These are phyloP conservation scores for Verticillium dahliae DNA, from an alignment of 2,329 filamentous ascomycete genomes.

Conservation along the genomic window DNA sequence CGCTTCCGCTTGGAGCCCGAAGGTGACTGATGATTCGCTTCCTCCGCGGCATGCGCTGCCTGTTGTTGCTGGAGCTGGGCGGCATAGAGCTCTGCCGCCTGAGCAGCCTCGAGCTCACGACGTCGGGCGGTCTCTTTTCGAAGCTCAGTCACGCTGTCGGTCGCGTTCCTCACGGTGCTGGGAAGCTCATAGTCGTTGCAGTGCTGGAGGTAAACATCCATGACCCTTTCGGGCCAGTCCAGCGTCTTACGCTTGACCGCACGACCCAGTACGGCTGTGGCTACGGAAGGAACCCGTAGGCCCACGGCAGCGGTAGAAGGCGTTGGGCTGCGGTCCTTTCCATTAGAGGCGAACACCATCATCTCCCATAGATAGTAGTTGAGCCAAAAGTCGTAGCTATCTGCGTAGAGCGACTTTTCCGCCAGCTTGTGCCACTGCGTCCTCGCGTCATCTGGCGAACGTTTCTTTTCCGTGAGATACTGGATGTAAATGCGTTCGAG, in stretches of 20 bases:
- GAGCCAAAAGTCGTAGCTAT: slow-evolving; percentile 90
- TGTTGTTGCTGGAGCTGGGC: slow-evolving; percentile 26
- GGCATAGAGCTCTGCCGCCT: slow-evolving; percentile 48
- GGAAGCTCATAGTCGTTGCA: slow-evolving; percentile 88
- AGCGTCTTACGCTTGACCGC: slow-evolving; percentile 57
- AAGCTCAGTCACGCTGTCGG: slow-evolving; percentile 66
- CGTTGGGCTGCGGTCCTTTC: slow-evolving; percentile 46
- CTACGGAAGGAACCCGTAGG: slow-evolving; percentile 60
- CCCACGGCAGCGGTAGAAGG: slow-evolving; percentile 37
- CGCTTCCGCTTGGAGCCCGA: slow-evolving; percentile 66
- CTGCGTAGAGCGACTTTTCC: slow-evolving; percentile 55
- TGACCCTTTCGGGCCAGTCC: slow-evolving; percentile 70
- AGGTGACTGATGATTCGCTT: slow-evolving; percentile 26
- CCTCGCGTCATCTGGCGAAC: slow-evolving; percentile 69
- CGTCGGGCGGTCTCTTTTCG: slow-evolving; percentile 57
- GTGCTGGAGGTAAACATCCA: slow-evolving; percentile 69
- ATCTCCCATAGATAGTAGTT: slow-evolving; percentile 92
- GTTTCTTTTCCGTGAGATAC: slow-evolving; percentile 79
- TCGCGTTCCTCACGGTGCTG: slow-evolving; percentile 64
- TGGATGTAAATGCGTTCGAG: slow-evolving; percentile 90
- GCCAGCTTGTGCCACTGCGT: slow-evolving; percentile 68
- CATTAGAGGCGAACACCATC: slow-evolving; percentile 47
- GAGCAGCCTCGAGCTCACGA: slow-evolving; percentile 58
- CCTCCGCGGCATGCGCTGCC: slow-evolving; percentile 19
- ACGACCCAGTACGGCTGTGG: slow-evolving; percentile 69